A percentile compares a stretch with the other conserved stretches of the same genome.
phyloP scores from a whole-genome alignment of 225 moss, liverwort and hornwort genomes.

The Anthoceros angustus region DNA sequence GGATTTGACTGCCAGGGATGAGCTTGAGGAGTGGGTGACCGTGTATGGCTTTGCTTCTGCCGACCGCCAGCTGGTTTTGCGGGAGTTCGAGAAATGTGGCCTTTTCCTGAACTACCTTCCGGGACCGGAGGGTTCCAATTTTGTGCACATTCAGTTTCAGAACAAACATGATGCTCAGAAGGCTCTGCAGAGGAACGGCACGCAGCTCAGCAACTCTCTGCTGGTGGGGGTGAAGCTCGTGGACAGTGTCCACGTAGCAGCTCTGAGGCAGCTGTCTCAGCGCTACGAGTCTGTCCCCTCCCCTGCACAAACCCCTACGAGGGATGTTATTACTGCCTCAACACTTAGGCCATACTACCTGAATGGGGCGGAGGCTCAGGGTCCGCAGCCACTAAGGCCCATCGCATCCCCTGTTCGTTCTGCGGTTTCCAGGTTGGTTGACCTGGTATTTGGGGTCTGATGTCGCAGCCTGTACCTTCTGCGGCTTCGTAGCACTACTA shows the following conservation, averaged over 20 bases:
- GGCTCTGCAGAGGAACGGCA: not conserved
- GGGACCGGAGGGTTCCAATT: slow-evolving; percentile 94
- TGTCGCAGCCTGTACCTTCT: not conserved
- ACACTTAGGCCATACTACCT: not conserved
- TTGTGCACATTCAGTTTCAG: slow-evolving; percentile 85
- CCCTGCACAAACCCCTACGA: not conserved
- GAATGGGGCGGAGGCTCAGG: not conserved
- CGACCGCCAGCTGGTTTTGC: slow-evolving; percentile 84
- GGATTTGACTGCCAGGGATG: slow-evolving; percentile 58
- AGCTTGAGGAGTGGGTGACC: not conserved
- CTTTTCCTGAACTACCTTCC: slow-evolving; percentile 72
- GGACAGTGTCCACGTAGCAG: not conserved
- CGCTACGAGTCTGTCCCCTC: not conserved
- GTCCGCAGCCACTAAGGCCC: not conserved
- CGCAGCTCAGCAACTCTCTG: not conserved
- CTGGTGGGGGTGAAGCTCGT: not conserved
- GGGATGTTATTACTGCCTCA: not conserved
- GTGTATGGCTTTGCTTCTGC: slow-evolving; percentile 62
- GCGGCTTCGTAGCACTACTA: too few species aligned
- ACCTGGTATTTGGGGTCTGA: not conserved
- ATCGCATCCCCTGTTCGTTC: not conserved
- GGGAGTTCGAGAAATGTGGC: slow-evolving; percentile 97
- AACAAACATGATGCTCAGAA: not conserved
- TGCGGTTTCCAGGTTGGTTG: not conserved
- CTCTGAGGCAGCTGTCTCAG: not conserved